Percentiles rank a stretch among this genome's conserved stretches.
phyloP scores from a whole-genome alignment of 345 rosid species.

The Rhodomyrtus tomentosa region DNA sequence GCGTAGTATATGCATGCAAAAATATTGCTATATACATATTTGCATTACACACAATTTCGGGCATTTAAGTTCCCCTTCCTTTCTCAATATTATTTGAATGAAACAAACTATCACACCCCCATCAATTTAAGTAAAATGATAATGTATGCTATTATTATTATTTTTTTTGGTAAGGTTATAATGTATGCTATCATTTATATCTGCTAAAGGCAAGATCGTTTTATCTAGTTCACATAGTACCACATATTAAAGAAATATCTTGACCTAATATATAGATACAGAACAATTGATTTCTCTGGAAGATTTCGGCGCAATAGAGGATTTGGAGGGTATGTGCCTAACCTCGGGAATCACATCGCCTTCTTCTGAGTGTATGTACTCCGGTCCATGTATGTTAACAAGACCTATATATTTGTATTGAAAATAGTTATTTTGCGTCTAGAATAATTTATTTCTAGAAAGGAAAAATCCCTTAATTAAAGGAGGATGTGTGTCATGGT shows the following conservation, averaged over 20 bases:
- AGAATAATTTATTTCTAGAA: not conserved
- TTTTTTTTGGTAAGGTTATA: too few species aligned
- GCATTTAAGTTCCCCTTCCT: not conserved
- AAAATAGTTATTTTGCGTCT: not conserved
- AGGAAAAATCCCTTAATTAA: not conserved
- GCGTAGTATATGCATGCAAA: too few species aligned
- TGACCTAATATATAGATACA: too few species aligned
- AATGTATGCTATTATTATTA: not conserved
- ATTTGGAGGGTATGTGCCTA: not conserved
- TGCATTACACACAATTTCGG: not conserved
- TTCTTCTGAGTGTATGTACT: not conserved
- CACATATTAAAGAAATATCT: too few species aligned
- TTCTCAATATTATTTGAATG: not conserved
- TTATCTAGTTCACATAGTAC: too few species aligned
- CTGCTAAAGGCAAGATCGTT: too few species aligned
- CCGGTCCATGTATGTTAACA: too few species aligned
- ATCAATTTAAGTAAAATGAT: not conserved
- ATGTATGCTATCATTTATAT: not conserved
- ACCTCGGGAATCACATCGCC: not conserved
- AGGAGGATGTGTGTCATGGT: not conserved
- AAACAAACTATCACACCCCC: not conserved
- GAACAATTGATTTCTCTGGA: not conserved
- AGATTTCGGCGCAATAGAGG: not conserved
- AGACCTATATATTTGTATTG: too few species aligned
- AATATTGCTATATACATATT: not conserved